Percentiles rank a stretch among this genome's conserved stretches.
Evolutionary conservation across 176 grass and related monocot genomes (phyloP).

Genomic region (Dendrocalamus sinicus): DNA sequence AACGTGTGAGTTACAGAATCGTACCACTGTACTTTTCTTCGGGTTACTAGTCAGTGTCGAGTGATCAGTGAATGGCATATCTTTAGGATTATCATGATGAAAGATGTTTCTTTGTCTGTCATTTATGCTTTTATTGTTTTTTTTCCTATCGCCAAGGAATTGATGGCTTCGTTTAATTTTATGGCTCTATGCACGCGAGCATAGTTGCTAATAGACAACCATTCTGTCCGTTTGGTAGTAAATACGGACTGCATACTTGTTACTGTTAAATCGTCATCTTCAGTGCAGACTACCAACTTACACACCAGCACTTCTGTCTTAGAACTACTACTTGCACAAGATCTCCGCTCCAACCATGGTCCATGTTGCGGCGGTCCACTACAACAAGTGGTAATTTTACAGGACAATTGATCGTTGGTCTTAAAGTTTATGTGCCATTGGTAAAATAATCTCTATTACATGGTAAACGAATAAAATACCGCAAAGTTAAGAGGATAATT

Average conservation of each 20-base stretch:
- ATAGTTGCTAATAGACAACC: not conserved
- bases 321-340: not conserved
- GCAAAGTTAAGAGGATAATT: too few species aligned
- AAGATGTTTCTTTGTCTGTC: not conserved
- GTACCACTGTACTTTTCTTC: not conserved
- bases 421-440: too few species aligned
- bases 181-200: not conserved
- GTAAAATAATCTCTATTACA: too few species aligned
- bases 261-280: not conserved
- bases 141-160: not conserved
- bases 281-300: not conserved
- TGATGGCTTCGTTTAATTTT: not conserved
- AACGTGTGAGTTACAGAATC: not conserved
- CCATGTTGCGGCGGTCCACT: not conserved
- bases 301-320: not conserved
- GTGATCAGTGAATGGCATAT: too few species aligned
- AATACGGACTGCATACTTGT: not conserved
- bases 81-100: not conserved
- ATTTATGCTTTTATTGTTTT: not conserved
- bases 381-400: too few species aligned
- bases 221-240: not conserved
- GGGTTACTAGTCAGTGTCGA: not conserved
- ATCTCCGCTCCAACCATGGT: not conserved
- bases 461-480: too few species aligned
- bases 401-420: too few species aligned